Percentiles rank a stretch among this genome's conserved stretches.
Evolutionary conservation across 352 stramenopile genomes (phyloP).

Genomic region (Elongisporangium anandrum): DNA sequence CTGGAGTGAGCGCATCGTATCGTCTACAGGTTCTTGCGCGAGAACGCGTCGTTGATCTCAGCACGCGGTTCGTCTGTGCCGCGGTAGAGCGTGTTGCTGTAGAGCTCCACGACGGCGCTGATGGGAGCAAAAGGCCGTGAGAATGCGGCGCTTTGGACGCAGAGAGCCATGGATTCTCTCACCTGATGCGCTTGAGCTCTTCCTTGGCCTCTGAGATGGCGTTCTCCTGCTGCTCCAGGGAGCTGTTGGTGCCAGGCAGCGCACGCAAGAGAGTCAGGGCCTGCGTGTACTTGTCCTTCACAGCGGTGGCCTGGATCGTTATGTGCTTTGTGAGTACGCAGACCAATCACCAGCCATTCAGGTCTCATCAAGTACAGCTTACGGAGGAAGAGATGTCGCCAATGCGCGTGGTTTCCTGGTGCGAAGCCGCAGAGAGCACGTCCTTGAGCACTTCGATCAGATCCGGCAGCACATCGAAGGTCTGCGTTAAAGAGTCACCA

Average conservation of each 20-base stretch:
- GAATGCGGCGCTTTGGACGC: neutral
- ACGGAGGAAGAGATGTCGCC: slow-evolving; percentile 81
- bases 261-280: slow-evolving; percentile 65
- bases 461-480: slow-evolving; percentile 76
- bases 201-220: slow-evolving; percentile 66
- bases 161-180: slow-evolving; percentile 3
- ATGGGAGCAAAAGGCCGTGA: slow-evolving; percentile 4
- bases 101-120: slow-evolving; percentile 77
- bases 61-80: slow-evolving; percentile 80
- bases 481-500: slow-evolving; percentile 16
- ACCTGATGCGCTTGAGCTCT: slow-evolving; percentile 78
- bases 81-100: slow-evolving; percentile 83
- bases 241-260: slow-evolving; percentile 70
- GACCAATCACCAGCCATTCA: neutral
- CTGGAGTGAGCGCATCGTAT: neutral
- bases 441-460: slow-evolving; percentile 86
- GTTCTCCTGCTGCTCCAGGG: slow-evolving; percentile 68
- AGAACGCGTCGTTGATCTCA: slow-evolving; percentile 82
- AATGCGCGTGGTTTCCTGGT: slow-evolving; percentile 71
- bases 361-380: slow-evolving; percentile 2
- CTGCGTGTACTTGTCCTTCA: slow-evolving; percentile 75
- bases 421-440: slow-evolving; percentile 66
- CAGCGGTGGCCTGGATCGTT: slow-evolving; percentile 46
- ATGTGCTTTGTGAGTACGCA: neutral
- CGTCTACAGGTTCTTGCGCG: slow-evolving; percentile 65